Evolutionary conservation across 331 rosid genomes (phyloP).

Genomic region (Arachis monticola): DNA sequence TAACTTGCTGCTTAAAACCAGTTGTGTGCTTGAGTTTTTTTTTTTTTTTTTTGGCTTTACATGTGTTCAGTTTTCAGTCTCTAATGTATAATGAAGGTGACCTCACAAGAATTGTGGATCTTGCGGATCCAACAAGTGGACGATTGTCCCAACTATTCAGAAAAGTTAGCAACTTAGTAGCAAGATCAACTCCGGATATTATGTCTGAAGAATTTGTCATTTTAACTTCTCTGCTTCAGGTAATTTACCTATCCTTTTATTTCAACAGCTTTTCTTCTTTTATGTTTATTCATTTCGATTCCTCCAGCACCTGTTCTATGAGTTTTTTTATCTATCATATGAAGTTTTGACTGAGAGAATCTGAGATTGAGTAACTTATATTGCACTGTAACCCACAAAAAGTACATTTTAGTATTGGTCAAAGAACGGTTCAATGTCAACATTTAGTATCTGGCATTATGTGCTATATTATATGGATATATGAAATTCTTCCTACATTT

Average conservation of each 20-base stretch:
- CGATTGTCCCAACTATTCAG: constrained; percentile 54
- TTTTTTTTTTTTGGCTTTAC: constrained; percentile 42
- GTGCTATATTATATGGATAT: constrained; percentile 6
- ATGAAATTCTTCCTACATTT: constrained; percentile 23
- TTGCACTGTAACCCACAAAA: neutral
- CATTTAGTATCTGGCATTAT: neutral
- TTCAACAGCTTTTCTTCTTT: neutral
- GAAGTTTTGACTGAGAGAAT: constrained; percentile 18
- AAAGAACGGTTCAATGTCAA: constrained; percentile 7
- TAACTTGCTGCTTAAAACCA: constrained; percentile 12
- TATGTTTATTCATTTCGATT: neutral
- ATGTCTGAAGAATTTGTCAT: constrained; percentile 53
- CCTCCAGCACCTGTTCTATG: neutral
- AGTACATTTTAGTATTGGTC: neutral
- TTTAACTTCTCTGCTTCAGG: constrained; percentile 66
- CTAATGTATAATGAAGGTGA: constrained; percentile 80
- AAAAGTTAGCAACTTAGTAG: constrained; percentile 52
- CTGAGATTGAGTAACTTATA: constrained; percentile 12
- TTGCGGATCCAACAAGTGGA: constrained; percentile 65
- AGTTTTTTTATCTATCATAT: constrained; percentile 6
- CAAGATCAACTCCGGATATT: constrained; percentile 42
- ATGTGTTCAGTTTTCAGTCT: constrained; percentile 57
- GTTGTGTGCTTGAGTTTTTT: constrained; percentile 13
- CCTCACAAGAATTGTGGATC: constrained; percentile 56
- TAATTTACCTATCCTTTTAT: constrained; percentile 21